phyloP scores from a whole-genome alignment of 176 grass and related monocot genomes.

The Themeda triandra region DNA sequence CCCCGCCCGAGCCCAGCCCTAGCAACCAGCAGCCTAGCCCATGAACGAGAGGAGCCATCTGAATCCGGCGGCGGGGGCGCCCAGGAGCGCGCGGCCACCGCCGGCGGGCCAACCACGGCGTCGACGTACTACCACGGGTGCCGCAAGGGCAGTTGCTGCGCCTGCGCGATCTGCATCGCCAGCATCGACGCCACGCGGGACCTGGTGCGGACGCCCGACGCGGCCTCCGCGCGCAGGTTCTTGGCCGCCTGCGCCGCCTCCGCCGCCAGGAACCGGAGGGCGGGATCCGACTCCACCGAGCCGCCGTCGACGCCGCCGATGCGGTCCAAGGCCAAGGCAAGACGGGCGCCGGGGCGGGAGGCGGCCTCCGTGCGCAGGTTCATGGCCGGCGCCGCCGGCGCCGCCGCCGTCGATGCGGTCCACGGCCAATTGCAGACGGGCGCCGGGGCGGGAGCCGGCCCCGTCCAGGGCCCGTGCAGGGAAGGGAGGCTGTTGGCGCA shows the following conservation, averaged over 20 bases:
- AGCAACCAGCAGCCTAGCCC: too few relatives aligned
- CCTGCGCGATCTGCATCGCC: slow-evolving; percentile 80
- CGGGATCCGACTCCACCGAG: slow-evolving; percentile 10
- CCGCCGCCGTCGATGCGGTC: neutral
- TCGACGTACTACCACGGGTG: slow-evolving; percentile 58
- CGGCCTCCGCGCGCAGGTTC: slow-evolving; percentile 38
- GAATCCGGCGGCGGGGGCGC: neutral
- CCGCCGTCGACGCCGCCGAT: slow-evolving; percentile 48
- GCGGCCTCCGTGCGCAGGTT: too few relatives aligned
- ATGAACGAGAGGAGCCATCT: too few relatives aligned
- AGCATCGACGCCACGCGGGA: slow-evolving; percentile 91
- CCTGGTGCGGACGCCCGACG: slow-evolving; percentile 47
- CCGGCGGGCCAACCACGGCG: slow-evolving; percentile 15
- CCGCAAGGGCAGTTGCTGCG: slow-evolving; percentile 85
- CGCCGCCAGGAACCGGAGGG: slow-evolving; percentile 3
- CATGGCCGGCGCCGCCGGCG: too few relatives aligned
- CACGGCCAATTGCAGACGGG: slow-evolving; percentile 42
- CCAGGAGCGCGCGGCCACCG: neutral
- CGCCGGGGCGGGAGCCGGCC: neutral
- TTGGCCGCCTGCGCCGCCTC: slow-evolving; percentile 16
- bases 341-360: too few relatives aligned
- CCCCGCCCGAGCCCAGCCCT: too few relatives aligned
- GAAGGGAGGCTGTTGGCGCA: neutral
- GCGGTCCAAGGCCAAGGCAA: too few relatives aligned
- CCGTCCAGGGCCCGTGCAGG: too few relatives aligned